Evolutionary conservation across 2,329 filamentous ascomycete species (phyloP), one percentile per base, ranked within the genome.

Genomic region (Aspergillus quadrilineatus): DNA sequence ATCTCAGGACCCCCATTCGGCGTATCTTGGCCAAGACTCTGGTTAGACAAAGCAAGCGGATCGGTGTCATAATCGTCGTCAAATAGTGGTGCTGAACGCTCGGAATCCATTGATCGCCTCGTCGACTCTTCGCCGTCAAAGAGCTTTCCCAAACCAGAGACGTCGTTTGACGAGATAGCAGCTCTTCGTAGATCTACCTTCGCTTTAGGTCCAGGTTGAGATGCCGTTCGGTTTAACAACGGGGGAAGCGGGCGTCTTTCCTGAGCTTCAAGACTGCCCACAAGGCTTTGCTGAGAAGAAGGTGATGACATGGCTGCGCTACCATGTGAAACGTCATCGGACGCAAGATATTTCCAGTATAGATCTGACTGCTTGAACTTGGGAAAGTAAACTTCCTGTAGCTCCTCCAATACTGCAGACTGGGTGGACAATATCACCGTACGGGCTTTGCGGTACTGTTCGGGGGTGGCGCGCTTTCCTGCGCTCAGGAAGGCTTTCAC

Each of bases 261-360:
- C 26, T 71, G 67, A n/a, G 69, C 52, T 26, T 74, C 69, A 22
- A 63, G 56, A 6, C 59, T 53, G 42, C 61, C 58, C 12, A 63
- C 51, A 42, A 63, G 52, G 39, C 57, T 64, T 22, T 61, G 57
- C 42, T 58, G 57, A 9, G 60, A 63, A 22, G 59, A 51, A 26
- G 65, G 55, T 26, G 61, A 59, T 2, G 50, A 36, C 10, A 52
- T 49, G 42, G 65, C 64, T 34, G 67, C 43, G 32, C 50, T 57
- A 6, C 72, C 63, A 41, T 63, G 62, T 4, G 66, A 63, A 30
- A 76, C 75, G 73, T 96, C 92, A 67, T 96, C 90, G 10, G 93
- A 89, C 6, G 93, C 91, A 1, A 99, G 80, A 70, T 92, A 97
- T 72, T 99, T 99, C 79, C 94, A 97, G 71, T 92, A 99, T 0